Conservation (phyloP, 352 stramenopile genomes). For the Pseudoperonospora humuli region DNA sequence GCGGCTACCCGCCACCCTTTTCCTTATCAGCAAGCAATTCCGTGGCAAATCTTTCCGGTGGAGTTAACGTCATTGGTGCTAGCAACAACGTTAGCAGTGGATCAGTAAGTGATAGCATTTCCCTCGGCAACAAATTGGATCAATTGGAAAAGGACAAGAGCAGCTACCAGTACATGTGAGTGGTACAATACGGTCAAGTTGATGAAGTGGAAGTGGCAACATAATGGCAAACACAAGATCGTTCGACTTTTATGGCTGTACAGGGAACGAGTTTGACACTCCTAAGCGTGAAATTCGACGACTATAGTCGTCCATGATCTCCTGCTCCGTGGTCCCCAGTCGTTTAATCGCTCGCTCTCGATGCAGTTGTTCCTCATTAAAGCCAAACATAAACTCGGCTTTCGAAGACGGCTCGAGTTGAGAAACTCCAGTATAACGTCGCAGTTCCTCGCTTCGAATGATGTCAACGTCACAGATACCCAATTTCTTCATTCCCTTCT, state of each 20-base stretch:
- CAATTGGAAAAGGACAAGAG: constrained; percentile 64
- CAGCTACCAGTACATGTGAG: constrained; percentile 40
- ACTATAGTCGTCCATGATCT: constrained; percentile 61
- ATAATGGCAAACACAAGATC: constrained; percentile 6
- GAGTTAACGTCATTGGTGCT: constrained; percentile 1
- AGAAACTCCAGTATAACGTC: constrained; percentile 41
- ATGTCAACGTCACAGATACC: constrained; percentile 64
- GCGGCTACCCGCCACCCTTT: constrained; percentile 29
- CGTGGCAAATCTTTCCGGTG: constrained; percentile 19
- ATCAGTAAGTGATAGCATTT: constrained; percentile 18
- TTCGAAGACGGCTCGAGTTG: constrained; percentile 28
- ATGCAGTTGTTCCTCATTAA: constrained; percentile 51
- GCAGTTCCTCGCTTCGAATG: constrained; percentile 37
- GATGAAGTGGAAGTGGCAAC: constrained; percentile 15
- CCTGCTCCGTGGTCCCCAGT: constrained; percentile 47
- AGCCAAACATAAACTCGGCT: constrained; percentile 55
- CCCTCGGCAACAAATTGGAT: constrained; percentile 66
- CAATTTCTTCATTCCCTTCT: constrained; percentile 74
- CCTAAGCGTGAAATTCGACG: constrained; percentile 43
- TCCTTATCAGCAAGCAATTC: constrained; percentile 29
- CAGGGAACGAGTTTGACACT: constrained; percentile 12
- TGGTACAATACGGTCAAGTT: background rate
- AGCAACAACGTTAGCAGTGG: constrained; percentile 14
- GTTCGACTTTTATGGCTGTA: constrained; percentile 8
- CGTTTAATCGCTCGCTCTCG: constrained; percentile 50